A percentile compares a stretch with the other conserved stretches of the same genome.
Conservation (phyloP, 2,329 filamentous ascomycete genomes). For the Colletotrichum neosansevieriae region DNA sequence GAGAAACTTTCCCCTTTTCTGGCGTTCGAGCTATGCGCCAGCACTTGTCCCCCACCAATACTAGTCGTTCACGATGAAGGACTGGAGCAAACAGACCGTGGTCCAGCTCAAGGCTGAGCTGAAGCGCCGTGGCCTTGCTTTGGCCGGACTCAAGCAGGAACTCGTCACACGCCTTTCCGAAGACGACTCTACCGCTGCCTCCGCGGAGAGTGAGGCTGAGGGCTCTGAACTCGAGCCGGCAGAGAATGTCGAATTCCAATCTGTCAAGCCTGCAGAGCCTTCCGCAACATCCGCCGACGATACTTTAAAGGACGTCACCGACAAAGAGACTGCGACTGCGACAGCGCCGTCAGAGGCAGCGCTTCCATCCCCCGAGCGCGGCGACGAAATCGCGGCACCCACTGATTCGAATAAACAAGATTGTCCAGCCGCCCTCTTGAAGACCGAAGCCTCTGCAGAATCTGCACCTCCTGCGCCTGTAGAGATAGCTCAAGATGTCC, state of each 20-base stretch:
- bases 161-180: slow-evolving; percentile 73
- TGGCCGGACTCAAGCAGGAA: slow-evolving; percentile 78
- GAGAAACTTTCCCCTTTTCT: neutral
- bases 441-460: slow-evolving; percentile 20
- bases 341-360: slow-evolving; percentile 43
- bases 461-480: slow-evolving; percentile 32
- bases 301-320: slow-evolving; percentile 13
- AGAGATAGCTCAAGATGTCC: slow-evolving; percentile 60
- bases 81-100: slow-evolving; percentile 75
- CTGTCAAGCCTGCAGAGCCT: slow-evolving; percentile 37
- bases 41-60: slow-evolving; percentile 43
- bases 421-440: neutral
- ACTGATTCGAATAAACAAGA: slow-evolving; percentile 4
- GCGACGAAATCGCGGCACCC: neutral
- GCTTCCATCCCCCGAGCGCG: slow-evolving; percentile 1
- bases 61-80: slow-evolving; percentile 55
- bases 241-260: slow-evolving; percentile 10
- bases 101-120: slow-evolving; percentile 81
- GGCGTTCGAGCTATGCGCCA: slow-evolving; percentile 34
- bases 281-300: slow-evolving; percentile 29
- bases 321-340: slow-evolving; percentile 2
- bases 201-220: slow-evolving; percentile 29
- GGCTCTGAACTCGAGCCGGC: slow-evolving; percentile 10
- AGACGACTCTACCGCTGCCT: slow-evolving; percentile 47
- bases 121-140: slow-evolving; percentile 76